These are phyloP conservation scores for Aspergillus biplanus DNA, from an alignment of 495 filamentous ascomycete species.

Conservation along the genomic window DNA sequence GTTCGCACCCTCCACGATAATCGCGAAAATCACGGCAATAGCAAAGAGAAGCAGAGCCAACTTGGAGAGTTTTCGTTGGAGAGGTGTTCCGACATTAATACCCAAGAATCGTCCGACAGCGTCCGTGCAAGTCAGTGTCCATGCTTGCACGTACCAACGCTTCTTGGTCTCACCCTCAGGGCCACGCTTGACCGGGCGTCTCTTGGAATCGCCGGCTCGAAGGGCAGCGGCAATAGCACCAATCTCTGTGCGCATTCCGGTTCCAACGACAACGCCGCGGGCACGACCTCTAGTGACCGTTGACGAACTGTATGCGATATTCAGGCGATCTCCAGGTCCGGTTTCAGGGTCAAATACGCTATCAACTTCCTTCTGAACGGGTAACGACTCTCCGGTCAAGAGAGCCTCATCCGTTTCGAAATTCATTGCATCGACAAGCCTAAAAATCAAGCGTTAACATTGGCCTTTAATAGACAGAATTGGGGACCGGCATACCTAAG, in stretches of 20 bases:
- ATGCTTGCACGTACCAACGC: constrained; percentile 70
- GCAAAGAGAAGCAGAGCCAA: constrained; percentile 70
- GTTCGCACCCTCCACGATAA: constrained; percentile 68
- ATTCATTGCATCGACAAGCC: constrained; percentile 68
- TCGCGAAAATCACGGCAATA: constrained; percentile 69
- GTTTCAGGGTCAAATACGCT: constrained; percentile 50
- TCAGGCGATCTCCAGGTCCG: constrained; percentile 69
- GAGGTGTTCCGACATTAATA: constrained; percentile 69
- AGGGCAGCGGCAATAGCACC: constrained; percentile 70
- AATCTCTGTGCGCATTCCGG: constrained; percentile 73
- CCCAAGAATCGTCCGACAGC: constrained; percentile 71
- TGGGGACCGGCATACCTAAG: constrained; percentile 36
- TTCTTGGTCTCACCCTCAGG: constrained; percentile 60
- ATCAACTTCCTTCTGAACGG: constrained; percentile 62
- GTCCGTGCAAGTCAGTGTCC: constrained; percentile 66
- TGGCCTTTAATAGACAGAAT: background rate
- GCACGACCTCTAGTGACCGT: constrained; percentile 73
- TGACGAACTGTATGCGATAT: constrained; percentile 73
- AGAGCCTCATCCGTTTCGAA: constrained; percentile 75
- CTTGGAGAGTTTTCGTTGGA: constrained; percentile 71
- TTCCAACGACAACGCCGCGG: constrained; percentile 69
- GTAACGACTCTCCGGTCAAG: constrained; percentile 77
- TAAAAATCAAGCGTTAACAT: constrained; percentile 21
- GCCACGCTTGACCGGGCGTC: constrained; percentile 60
- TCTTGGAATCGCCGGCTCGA: constrained; percentile 47